phyloP scores from a whole-genome alignment of 2,329 filamentous ascomycete species.

The Aspergillus thermomutatus region DNA sequence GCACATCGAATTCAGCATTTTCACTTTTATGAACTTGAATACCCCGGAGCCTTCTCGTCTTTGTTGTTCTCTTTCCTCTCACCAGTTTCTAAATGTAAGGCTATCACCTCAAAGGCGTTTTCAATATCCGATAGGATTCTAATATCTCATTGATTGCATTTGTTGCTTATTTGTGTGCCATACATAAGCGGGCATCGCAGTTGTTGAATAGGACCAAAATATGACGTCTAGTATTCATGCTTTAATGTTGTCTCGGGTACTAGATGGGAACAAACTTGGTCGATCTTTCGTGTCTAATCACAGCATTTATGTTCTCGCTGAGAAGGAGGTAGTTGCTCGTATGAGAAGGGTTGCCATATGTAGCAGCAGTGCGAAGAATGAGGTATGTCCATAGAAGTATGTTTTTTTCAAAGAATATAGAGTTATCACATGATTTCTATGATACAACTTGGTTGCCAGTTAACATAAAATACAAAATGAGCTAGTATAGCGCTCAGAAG shows the following conservation, averaged over 20 bases:
- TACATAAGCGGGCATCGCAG: background rate
- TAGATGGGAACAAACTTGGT: background rate
- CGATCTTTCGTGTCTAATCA: background rate
- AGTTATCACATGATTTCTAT: background rate
- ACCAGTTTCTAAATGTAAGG: background rate
- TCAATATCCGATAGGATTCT: background rate
- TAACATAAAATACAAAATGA: background rate
- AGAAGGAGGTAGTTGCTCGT: background rate
- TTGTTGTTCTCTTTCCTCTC: background rate
- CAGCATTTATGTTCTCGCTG: background rate
- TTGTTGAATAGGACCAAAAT: background rate
- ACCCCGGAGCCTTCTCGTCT: background rate
- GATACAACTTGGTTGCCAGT: background rate
- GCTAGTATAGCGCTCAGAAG: background rate
- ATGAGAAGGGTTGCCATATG: background rate
- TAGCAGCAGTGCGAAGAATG: background rate
- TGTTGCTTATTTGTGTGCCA: constrained; percentile 2
- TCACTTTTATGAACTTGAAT: background rate
- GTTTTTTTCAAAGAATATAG: background rate
- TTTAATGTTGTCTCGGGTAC: background rate
- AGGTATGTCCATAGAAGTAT: background rate
- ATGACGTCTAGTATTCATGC: background rate
- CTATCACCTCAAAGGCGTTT: background rate
- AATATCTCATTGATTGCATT: background rate
- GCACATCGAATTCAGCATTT: background rate